Evolutionary conservation across 2,329 filamentous ascomycete species (phyloP), one percentile per base, ranked within the genome.

Genomic region (Bipolaris gigantea): DNA sequence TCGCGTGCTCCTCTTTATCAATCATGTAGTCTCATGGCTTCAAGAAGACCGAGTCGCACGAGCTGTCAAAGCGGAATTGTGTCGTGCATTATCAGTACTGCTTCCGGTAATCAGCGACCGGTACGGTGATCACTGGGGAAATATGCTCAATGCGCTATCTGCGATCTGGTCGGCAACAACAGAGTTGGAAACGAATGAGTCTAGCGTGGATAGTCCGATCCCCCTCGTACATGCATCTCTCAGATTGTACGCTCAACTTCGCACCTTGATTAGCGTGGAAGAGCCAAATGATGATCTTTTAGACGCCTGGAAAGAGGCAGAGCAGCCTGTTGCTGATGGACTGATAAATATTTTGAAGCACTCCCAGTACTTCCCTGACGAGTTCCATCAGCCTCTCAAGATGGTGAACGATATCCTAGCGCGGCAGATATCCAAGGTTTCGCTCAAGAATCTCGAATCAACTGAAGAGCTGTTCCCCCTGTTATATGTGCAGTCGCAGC

Each of bases 111-210:
- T 97, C 63, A 83, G 85, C 54, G 88, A 92, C 42, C 85, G 96
- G 1, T 97, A 96, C 65, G 94, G 93, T 0, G 85, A 89, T 0
- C 90, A 96, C 68, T 99, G 94, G 94, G 83, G 87, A 46, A 69
- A 76, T 13, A 67, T 77, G 5, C 49, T 80, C 13, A 61, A 63
- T 7, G 65, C 65, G 3, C 48, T 80, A n/a, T 64, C 69, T 1
- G 55, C 54, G 4, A 69, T 67, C 18, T 80, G 77, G 77, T 53
- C 59, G 9, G 50, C 56, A 9, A 67, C 60, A 2, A 53, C 48
- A 9, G 64, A 68, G 45, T 46, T 73, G 6, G 63, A 69, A 41
- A 59, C 65, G 32, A 64, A 62, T 18, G 63, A 70, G 32, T 61
- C 56, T 3, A 62, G 57, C 39, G 60, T 59, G 47, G 62, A 71